Evolutionary conservation across 2,329 filamentous ascomycete species (phyloP), one percentile per base, ranked within the genome.

Genomic region (Epichloe elymi): DNA sequence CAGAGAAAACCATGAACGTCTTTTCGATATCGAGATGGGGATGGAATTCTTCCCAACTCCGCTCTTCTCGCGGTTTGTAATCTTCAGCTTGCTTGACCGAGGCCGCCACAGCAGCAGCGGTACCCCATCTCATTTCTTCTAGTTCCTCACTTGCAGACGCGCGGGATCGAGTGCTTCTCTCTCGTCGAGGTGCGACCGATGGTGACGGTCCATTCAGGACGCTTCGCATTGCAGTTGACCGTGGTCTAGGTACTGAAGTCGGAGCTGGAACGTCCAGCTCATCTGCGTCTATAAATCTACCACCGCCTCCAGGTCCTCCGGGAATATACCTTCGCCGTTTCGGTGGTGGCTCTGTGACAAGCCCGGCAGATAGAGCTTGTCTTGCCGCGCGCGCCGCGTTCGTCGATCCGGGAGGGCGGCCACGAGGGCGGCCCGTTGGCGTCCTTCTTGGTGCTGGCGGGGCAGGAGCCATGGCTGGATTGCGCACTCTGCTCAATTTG

Each of bases 1-100:
- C 83, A 46, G 78, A 81, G 63, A 90, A 90, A 3, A 95, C 74
- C 58, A 85, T 80, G 56, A 96, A 85, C 4, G 79, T 80, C 12
- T 78, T 78, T 51, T 95, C 88, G 46, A 96, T 89, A 69, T 97
- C 90, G 49, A 98, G 79, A 60, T 96, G 88, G 0, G 88, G 89
- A 67, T 98, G 93, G 57, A 97, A 97, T 65, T 98, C 93, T 62
- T 96, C 90, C 89, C 91, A 98, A 49, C 88, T 88, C 55, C 91
- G 83, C 71, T 98, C 93, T 69, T 98, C 93, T 62, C 93, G 79
- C 35, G 93, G 93, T 66, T 98, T 98, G 70, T 97, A 97, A 48
- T 91, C 90, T 71, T 97, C 93, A 60, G 83, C 90, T 63, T 95
- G 89, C 58, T 88, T 87, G 53, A 93, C 85, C 4, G 86, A 85